Conservation (phyloP, 1,139 yeast species). For the Taiozyma onychis region DNA sequence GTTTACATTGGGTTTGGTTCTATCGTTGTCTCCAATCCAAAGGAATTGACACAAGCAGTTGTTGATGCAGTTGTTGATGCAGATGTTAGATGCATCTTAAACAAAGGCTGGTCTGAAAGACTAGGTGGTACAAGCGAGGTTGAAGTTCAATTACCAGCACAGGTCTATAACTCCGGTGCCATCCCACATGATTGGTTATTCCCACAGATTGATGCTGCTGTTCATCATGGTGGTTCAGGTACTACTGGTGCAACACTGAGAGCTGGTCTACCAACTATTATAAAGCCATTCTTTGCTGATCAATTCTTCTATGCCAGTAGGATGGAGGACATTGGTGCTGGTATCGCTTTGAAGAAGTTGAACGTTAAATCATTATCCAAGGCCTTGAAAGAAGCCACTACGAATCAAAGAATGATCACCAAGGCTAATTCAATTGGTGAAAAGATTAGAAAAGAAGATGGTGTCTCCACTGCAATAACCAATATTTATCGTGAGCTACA, state of each 20-base stretch:
- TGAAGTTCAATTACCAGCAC: conserved; percentile 60
- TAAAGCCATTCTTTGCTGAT: conserved; percentile 95
- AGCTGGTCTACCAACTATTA: conserved; percentile 83
- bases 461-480: conserved; percentile 73
- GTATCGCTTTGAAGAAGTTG: conserved; percentile 63
- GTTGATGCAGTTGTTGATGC: conserved; percentile 72
- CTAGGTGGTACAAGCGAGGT: conserved; percentile 35
- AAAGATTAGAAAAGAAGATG: conserved; percentile 63
- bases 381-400: conserved; percentile 65
- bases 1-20: conserved; percentile 96
- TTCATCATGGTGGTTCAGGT: conserved; percentile 97
- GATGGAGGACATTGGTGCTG: conserved; percentile 89
- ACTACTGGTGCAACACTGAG: conserved; percentile 90
- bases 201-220: conserved; percentile 85
- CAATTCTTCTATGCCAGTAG: conserved; percentile 87
- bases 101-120: conserved; percentile 94
- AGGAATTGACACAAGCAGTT: conserved; percentile 69
- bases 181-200: conserved; percentile 95
- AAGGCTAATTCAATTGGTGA: conserved; percentile 61
- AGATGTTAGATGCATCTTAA: conserved; percentile 79
- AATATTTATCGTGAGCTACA: conserved; percentile 73
- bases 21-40: conserved; percentile 82
- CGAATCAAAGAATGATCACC: conserved; percentile 58
- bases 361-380: conserved; percentile 56
- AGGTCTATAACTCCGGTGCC: conserved; percentile 62